Percentiles rank a stretch among this genome's conserved stretches.
Conservation (phyloP, 805 yeast species). For the Saturnispora mendoncae region DNA sequence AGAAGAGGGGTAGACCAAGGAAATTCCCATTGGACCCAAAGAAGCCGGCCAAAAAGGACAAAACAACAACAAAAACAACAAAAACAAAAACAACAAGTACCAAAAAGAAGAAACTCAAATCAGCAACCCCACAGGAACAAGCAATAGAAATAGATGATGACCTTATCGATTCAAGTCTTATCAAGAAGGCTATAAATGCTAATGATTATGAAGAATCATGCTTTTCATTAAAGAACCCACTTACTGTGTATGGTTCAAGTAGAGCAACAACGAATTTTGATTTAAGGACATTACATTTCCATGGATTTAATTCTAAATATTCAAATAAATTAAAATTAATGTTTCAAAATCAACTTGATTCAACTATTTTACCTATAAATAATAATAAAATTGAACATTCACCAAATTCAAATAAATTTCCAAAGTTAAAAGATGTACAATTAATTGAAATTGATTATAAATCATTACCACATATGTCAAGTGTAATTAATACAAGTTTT, state of each 20-base stretch:
- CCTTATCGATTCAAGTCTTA: background rate
- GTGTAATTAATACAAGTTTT: constrained; percentile 15
- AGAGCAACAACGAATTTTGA: constrained; percentile 8
- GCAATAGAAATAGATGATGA: background rate
- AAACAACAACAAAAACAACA: background rate
- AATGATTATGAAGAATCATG: background rate
- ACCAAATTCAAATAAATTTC: background rate
- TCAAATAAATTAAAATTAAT: constrained; percentile 1
- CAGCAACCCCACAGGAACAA: background rate
- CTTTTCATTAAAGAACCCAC: constrained; percentile 3
- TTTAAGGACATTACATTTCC: constrained; percentile 4
- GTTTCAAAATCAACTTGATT: constrained; percentile 1
- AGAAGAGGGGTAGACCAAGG: constrained; percentile 7
- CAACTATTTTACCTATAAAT: constrained; percentile 3
- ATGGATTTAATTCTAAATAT: constrained; percentile 1
- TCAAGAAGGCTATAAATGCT: background rate
- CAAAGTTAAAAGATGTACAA: constrained; percentile 2
- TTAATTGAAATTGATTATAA: constrained; percentile 7
- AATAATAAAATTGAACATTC: background rate
- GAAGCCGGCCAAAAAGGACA: background rate
- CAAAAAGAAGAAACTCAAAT: too few relatives aligned
- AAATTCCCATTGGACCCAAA: background rate
- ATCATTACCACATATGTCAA: constrained; percentile 10
- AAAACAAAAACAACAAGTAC: background rate
- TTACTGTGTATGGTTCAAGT: constrained; percentile 1